These are phyloP conservation scores for Paramecium primaurelia DNA, from an alignment of 73 alveolate species.

Conservation along the genomic window DNA sequence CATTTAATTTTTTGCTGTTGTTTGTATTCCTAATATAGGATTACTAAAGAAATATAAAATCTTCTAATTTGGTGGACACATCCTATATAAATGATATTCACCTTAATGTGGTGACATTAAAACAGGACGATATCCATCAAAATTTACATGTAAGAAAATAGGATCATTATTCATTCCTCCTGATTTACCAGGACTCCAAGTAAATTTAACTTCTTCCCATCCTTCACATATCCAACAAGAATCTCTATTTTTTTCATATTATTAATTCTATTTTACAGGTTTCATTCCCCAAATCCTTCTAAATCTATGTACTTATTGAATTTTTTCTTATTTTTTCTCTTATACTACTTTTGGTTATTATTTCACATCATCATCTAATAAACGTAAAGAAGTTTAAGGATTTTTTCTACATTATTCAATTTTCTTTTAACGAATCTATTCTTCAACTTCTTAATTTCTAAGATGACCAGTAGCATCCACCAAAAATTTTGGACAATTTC, in stretches of 20 bases:
- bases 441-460: not conserved
- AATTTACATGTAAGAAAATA: constrained; percentile 42
- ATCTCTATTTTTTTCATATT: not conserved
- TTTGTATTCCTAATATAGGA: constrained; percentile 42
- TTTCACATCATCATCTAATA: constrained; percentile 35
- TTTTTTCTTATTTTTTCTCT: not conserved
- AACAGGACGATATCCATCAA: constrained; percentile 51
- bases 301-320: not conserved
- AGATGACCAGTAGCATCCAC: constrained; percentile 54
- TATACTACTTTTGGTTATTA: not conserved
- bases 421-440: not conserved
- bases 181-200: constrained; percentile 48
- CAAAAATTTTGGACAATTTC: constrained; percentile 33
- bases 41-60: constrained; percentile 39
- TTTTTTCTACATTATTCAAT: constrained; percentile 31
- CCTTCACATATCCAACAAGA: constrained; percentile 64
- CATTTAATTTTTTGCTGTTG: constrained; percentile 21
- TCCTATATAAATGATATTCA: constrained; percentile 47
- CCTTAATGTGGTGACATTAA: constrained; percentile 27
- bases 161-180: constrained; percentile 58
- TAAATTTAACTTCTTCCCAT: constrained; percentile 56
- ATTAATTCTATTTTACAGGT: not conserved
- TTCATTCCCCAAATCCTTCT: constrained; percentile 29
- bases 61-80: constrained; percentile 60
- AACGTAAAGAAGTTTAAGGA: not conserved